A percentile compares a stretch with the other conserved stretches of the same genome.
phyloP scores from a whole-genome alignment of 129 eudicot species.

The Flaveria brownii region DNA sequence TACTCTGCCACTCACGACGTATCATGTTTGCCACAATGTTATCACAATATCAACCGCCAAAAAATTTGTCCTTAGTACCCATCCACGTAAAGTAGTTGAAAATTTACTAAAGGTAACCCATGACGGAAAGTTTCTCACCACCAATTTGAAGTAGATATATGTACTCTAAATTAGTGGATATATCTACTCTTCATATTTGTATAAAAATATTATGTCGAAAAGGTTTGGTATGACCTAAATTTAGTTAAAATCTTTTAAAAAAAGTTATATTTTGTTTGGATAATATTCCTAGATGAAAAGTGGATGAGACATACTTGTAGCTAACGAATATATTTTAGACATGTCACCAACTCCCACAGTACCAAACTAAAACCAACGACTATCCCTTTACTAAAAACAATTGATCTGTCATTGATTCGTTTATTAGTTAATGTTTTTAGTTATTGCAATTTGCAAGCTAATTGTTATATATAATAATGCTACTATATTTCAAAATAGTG shows the following conservation, averaged over 20 bases:
- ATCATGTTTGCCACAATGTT: too few species aligned
- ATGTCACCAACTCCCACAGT: slow-evolving; percentile 40
- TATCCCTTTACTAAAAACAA: neutral
- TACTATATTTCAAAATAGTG: neutral
- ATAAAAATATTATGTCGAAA: neutral
- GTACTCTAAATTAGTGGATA: neutral
- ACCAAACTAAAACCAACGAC: slow-evolving; percentile 30
- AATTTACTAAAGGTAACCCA: too few species aligned
- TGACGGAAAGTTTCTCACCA: too few species aligned
- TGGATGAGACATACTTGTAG: slow-evolving; percentile 32
- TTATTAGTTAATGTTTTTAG: neutral
- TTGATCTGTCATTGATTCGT: neutral
- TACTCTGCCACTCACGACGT: too few species aligned
- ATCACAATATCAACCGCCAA: too few species aligned
- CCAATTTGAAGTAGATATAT: neutral
- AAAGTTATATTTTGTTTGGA: neutral
- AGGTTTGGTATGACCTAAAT: neutral
- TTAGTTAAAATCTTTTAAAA: neutral
- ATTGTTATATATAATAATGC: neutral
- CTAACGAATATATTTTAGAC: slow-evolving; percentile 33
- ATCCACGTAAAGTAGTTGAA: too few species aligned
- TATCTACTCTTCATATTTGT: neutral
- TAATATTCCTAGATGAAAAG: neutral
- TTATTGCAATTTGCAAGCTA: neutral
- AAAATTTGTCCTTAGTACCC: too few species aligned